These are phyloP conservation scores for Fusarium sp. DNA, from an alignment of 2,329 filamentous ascomycete species.

Conservation along the genomic window DNA sequence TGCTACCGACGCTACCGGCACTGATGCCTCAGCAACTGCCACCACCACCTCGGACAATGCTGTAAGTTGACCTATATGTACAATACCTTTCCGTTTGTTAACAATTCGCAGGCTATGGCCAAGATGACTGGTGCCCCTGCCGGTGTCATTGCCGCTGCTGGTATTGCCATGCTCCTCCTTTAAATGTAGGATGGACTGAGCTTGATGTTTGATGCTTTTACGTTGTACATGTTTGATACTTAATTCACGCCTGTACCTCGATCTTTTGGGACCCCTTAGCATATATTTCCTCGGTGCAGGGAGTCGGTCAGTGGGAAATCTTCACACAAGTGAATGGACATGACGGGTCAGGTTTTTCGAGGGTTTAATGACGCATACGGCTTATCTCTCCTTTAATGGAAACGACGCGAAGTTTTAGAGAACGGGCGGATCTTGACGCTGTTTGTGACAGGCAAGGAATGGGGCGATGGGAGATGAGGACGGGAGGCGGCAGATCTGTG, in stretches of 20 bases:
- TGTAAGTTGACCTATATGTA: slow-evolving; percentile 47
- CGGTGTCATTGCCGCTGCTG: slow-evolving; percentile 64
- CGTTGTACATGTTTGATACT: slow-evolving; percentile 59
- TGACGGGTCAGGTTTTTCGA: slow-evolving; percentile 50
- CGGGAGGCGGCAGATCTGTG: slow-evolving; percentile 27
- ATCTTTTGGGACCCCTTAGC: slow-evolving; percentile 48
- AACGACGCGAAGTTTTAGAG: slow-evolving; percentile 50
- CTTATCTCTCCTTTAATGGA: slow-evolving; percentile 55
- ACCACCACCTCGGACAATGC: slow-evolving; percentile 46
- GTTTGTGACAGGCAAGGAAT: slow-evolving; percentile 29
- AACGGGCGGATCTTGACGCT: slow-evolving; percentile 42
- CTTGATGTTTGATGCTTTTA: slow-evolving; percentile 48
- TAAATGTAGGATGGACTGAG: slow-evolving; percentile 52
- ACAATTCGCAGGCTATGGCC: slow-evolving; percentile 49
- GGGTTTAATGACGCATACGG: slow-evolving; percentile 54
- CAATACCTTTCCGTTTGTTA: slow-evolving; percentile 6
- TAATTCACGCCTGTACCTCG: slow-evolving; percentile 57
- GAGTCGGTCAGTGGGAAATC: slow-evolving; percentile 44
- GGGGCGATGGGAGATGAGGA: slow-evolving; percentile 28
- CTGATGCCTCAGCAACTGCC: slow-evolving; percentile 35
- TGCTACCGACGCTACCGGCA: slow-evolving; percentile 24
- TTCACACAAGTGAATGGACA: slow-evolving; percentile 50
- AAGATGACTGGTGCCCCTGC: slow-evolving; percentile 61
- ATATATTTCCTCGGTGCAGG: slow-evolving; percentile 45
- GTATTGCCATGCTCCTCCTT: slow-evolving; percentile 63